Conservation (phyloP, 163 green algal genomes). For the Scenedesmus sp. region DNA sequence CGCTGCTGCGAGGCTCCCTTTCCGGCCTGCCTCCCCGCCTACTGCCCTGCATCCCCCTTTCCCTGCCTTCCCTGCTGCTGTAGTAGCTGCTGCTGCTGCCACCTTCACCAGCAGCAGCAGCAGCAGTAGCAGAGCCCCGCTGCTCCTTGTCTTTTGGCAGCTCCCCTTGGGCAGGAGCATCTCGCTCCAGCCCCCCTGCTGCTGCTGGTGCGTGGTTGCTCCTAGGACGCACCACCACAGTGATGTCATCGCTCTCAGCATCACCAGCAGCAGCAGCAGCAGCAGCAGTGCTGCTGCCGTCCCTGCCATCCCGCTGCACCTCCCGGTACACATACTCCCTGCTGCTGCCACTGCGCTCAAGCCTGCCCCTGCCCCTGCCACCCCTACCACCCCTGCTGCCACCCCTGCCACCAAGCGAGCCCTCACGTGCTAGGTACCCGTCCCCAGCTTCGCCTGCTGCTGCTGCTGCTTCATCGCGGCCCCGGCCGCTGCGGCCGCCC, state of each 20-base stretch:
- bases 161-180: neutral
- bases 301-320: neutral
- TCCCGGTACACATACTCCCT: conserved; percentile 3
- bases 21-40: neutral
- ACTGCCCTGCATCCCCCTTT: neutral
- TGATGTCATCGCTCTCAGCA: conserved; percentile 15
- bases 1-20: neutral
- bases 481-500: neutral
- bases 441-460: neutral
- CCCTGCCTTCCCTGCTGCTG: neutral
- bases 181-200: neutral
- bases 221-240: conserved; percentile 6
- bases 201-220: neutral
- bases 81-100: neutral
- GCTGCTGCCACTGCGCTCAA: neutral
- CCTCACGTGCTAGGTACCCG: neutral
- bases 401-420: neutral
- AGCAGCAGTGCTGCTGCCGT: neutral
- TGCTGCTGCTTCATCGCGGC: neutral
- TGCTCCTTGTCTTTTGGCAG: neutral
- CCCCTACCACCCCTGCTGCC: neutral
- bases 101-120: neutral
- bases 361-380: neutral
- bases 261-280: conserved; percentile 3
- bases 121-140: neutral